A percentile compares a stretch with the other conserved stretches of the same genome.
Conservation (phyloP, 2,329 filamentous ascomycete genomes). For the Keithomyces neogunnii region DNA sequence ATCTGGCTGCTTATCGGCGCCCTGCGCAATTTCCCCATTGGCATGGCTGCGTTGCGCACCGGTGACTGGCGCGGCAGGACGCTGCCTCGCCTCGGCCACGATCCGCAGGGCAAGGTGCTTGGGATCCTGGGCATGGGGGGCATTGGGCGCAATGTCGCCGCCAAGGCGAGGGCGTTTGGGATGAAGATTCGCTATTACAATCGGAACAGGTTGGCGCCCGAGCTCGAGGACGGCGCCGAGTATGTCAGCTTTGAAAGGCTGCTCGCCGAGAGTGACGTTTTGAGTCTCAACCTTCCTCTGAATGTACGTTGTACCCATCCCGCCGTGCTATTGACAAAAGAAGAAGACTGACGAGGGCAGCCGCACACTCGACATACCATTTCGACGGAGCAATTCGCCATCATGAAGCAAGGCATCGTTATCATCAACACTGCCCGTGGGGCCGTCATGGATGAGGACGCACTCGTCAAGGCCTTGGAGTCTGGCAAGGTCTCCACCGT, state of each 20-base stretch:
- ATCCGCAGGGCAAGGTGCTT: slow-evolving; percentile 69
- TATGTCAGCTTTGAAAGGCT: slow-evolving; percentile 70
- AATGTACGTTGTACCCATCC: slow-evolving; percentile 53
- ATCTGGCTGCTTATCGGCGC: slow-evolving; percentile 78
- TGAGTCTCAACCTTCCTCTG: slow-evolving; percentile 73
- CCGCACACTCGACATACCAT: slow-evolving; percentile 67
- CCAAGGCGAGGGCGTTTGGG: slow-evolving; percentile 65
- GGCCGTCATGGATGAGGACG: slow-evolving; percentile 73
- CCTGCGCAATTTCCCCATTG: slow-evolving; percentile 61
- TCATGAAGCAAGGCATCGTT: slow-evolving; percentile 71
- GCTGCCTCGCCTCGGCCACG: slow-evolving; percentile 56
- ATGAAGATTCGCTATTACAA: slow-evolving; percentile 74
- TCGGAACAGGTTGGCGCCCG: slow-evolving; percentile 49
- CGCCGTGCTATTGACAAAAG: neutral
- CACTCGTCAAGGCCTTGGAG: slow-evolving; percentile 65
- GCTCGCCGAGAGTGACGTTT: slow-evolving; percentile 60
- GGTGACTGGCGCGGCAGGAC: slow-evolving; percentile 59
- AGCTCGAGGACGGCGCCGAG: slow-evolving; percentile 48
- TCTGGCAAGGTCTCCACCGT: slow-evolving; percentile 60
- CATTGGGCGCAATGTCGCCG: slow-evolving; percentile 69
- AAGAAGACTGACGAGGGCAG: slow-evolving; percentile 19
- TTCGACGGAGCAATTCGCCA: slow-evolving; percentile 57
- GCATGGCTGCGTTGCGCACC: slow-evolving; percentile 56
- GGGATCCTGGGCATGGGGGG: slow-evolving; percentile 83
- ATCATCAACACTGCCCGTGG: slow-evolving; percentile 79